Evolutionary conservation across 2,329 filamentous ascomycete genomes (phyloP).

Genomic region (Tolypocladium guangdongense): DNA sequence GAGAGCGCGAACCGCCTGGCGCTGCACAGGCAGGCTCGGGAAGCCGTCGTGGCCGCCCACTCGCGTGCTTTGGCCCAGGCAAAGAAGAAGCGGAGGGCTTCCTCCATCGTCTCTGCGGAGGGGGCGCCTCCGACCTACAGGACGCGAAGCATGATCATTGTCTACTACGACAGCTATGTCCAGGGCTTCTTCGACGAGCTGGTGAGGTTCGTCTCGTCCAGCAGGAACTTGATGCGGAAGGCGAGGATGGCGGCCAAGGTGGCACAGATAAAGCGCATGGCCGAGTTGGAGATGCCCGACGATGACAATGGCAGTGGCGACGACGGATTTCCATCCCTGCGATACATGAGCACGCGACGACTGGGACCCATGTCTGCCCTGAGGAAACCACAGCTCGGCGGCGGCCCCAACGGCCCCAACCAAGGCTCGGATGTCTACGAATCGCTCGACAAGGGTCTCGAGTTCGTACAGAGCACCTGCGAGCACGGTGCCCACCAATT

Average conservation of each 20-base stretch:
- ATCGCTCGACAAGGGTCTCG: slow-evolving; percentile 64
- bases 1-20: slow-evolving; percentile 6
- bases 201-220: slow-evolving; percentile 70
- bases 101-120: slow-evolving; percentile 39
- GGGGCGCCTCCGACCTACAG: slow-evolving; percentile 48
- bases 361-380: slow-evolving; percentile 17
- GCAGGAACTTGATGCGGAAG: slow-evolving; percentile 75
- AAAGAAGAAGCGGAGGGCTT: slow-evolving; percentile 38
- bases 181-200: slow-evolving; percentile 74
- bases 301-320: slow-evolving; percentile 31
- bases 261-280: slow-evolving; percentile 50
- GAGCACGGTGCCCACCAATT: slow-evolving; percentile 85
- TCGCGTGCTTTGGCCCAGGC: slow-evolving; percentile 34
- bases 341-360: slow-evolving; percentile 27
- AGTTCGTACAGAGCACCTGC: slow-evolving; percentile 69
- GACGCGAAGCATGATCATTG: slow-evolving; percentile 65
- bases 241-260: slow-evolving; percentile 75
- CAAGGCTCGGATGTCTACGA: slow-evolving; percentile 49
- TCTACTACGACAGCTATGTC: slow-evolving; percentile 87
- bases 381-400: slow-evolving; percentile 14
- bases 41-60: slow-evolving; percentile 34
- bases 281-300: slow-evolving; percentile 46
- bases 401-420: slow-evolving; percentile 10
- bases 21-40: slow-evolving; percentile 27
- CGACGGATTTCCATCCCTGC: slow-evolving; percentile 26